Percentiles rank a stretch among this genome's conserved stretches.
These are phyloP conservation scores for Trichoderma orchidacearum DNA, from an alignment of 495 filamentous ascomycete species.

Conservation along the genomic window DNA sequence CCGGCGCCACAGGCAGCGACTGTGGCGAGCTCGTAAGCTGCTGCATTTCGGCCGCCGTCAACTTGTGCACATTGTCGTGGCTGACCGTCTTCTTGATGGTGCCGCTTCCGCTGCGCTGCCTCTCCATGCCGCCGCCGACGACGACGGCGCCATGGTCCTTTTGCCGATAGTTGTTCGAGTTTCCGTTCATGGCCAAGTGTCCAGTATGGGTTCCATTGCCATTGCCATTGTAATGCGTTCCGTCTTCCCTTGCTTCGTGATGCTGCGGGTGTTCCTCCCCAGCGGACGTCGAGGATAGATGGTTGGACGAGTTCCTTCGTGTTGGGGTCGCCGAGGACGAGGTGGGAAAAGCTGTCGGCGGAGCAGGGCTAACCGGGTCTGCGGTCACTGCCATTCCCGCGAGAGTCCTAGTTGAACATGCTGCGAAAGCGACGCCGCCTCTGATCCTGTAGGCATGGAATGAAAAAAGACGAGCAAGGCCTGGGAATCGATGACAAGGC, in stretches of 20 bases:
- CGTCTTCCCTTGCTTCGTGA: background rate
- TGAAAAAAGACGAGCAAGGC: background rate
- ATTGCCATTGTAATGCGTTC: background rate
- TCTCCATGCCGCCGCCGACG: background rate
- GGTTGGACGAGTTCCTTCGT: background rate
- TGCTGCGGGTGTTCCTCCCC: too few relatives aligned
- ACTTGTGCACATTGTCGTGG: conserved; percentile 26
- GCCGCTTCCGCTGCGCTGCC: background rate
- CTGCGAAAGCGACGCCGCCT: background rate
- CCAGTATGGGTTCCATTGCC: background rate
- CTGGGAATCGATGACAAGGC: background rate
- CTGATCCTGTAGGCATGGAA: background rate
- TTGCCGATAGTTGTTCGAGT: background rate
- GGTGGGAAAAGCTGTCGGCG: background rate
- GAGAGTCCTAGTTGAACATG: background rate
- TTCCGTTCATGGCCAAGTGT: background rate
- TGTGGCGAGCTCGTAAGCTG: conserved; percentile 32
- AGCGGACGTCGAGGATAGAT: too few relatives aligned
- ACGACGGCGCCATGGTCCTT: background rate
- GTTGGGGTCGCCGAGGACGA: background rate
- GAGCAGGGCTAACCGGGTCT: background rate
- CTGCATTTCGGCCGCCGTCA: conserved; percentile 35
- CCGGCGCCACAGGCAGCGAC: conserved; percentile 19
- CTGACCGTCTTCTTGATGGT: conserved; percentile 7
- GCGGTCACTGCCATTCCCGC: background rate